Evolutionary conservation across 495 filamentous ascomycete genomes (phyloP).

Genomic region (Tuber calosporum): DNA sequence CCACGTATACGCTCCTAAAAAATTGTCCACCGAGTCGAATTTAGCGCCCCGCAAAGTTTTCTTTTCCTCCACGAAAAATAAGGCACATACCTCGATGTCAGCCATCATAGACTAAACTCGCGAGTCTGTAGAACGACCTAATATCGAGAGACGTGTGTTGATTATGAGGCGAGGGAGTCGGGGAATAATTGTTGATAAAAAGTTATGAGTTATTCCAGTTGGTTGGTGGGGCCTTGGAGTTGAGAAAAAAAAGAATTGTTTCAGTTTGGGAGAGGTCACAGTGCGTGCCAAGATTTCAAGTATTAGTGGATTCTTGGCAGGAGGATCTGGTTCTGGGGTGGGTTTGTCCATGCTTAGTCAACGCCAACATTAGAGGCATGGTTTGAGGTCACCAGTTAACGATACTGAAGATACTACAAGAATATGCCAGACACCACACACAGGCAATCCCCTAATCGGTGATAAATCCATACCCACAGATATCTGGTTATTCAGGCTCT

Average conservation of each 20-base stretch:
- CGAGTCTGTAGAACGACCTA: neutral
- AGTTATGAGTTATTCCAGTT: neutral
- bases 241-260: neutral
- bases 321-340: neutral
- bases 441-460: neutral
- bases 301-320: neutral
- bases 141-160: neutral
- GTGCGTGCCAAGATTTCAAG: neutral
- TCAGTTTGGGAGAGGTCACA: neutral
- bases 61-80: neutral
- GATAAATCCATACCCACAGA: neutral
- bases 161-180: neutral
- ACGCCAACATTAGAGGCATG: neutral
- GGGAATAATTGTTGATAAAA: neutral
- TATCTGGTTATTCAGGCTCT: neutral
- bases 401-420: neutral
- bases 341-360: no score
- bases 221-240: neutral
- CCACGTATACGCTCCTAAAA: conserved; percentile 72
- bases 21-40: neutral
- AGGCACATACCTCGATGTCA: conserved; percentile 33
- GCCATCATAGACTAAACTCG: conserved; percentile 16
- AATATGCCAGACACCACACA: neutral
- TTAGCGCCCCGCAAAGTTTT: neutral
- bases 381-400: neutral